Evolutionary conservation across 2,329 filamentous ascomycete genomes (phyloP), one percentile per base, ranked within the genome.

Genomic region (Monilinia fructigena): DNA sequence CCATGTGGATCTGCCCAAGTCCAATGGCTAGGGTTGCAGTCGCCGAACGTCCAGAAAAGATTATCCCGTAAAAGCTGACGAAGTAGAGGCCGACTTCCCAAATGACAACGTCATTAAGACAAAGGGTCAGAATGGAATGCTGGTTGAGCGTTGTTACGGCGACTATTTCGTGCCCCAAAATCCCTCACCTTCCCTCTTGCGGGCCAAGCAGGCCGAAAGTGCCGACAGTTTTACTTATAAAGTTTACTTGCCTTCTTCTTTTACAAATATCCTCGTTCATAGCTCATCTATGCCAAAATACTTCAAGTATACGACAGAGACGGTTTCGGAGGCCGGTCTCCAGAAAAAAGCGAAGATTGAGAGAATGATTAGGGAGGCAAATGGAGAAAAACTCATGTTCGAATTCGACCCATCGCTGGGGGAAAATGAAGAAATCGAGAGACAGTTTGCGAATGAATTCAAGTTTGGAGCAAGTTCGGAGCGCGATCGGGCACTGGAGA

Each of bases 121-220:
- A 31, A 3, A 31, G 2, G n/a, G 12, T 2, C 11, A n/a, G 2
- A 20, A 12, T 20, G n/a, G 23, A 28, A 28, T 20, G 12, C 18
- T 0, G 28, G 20, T 5, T 20, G 7, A 28, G 1, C 1, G 4
- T 8, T 10, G 16, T 11, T 12, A 20, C 1, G 18, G 8, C 7
- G 1, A 12, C 42, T 20, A 2, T 23, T 60, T 18, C 4, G 5
- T 8, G 42, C 6, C 42, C 31, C 45, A 60, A 38, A 20, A 38
- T 14, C 1, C 0, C 42, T n/a, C 12, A 11, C 5, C 45, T 10
- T 11, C 6, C 45, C n/a, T 38, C n/a, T 16, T 45, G 18, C 0
- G 7, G 3, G 1, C 2, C 8, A 2, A 38, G 4, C 28, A 18
- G n/a, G 47, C 5, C 8, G 2, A 14, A 2, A 45, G 23, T 4